Conservation (phyloP, 1,284 basidiomycete genomes). For the Heliocybe sulcata region DNA sequence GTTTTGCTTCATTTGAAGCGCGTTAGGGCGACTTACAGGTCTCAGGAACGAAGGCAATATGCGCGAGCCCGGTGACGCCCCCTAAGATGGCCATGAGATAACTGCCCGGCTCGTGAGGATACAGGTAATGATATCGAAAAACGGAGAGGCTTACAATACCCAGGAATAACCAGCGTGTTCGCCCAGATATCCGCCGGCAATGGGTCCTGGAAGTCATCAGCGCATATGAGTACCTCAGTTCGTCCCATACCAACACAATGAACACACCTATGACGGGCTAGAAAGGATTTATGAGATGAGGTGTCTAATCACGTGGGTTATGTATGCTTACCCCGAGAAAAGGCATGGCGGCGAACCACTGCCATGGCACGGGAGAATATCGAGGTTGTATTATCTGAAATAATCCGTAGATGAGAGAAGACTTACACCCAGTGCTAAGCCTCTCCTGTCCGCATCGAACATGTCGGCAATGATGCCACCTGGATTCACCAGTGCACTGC, state of each 20-base stretch:
- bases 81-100: neutral
- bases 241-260: too few species aligned
- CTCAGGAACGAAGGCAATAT: neutral
- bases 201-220: neutral
- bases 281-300: neutral
- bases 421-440: conserved; percentile 1
- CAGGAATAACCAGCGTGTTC: neutral
- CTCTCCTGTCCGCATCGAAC: conserved; percentile 1
- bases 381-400: too few species aligned
- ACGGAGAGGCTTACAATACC: neutral
- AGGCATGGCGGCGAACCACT: neutral
- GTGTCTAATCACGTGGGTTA: neutral
- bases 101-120: neutral
- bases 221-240: neutral
- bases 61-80: neutral
- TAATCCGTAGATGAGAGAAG: neutral
- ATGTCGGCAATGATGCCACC: neutral
- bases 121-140: neutral
- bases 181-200: neutral
- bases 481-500: neutral
- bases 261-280: neutral
- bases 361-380: neutral
- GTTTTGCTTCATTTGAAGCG: too few species aligned
- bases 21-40: neutral
- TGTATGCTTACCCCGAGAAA: neutral